Evolutionary conservation across 1,139 yeast genomes (phyloP).

Genomic region (Candida smagusa): DNA sequence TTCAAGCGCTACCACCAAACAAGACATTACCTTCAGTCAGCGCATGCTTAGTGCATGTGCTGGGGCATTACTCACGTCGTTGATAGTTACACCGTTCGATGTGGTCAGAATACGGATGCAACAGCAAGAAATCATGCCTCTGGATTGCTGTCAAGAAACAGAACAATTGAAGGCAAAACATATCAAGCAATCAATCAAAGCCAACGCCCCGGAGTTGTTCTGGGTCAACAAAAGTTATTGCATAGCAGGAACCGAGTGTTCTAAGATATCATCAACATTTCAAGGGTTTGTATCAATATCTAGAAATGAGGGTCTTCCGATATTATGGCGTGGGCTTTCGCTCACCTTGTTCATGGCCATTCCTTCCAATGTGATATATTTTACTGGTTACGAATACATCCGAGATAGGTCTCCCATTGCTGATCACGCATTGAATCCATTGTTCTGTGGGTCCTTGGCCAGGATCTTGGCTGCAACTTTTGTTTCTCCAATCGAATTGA

Average conservation of each 20-base stretch:
- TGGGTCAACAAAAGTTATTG: constrained; percentile 44
- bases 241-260: constrained; percentile 27
- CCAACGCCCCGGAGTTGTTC: constrained; percentile 26
- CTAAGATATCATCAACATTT: constrained; percentile 53
- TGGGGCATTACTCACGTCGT: constrained; percentile 85
- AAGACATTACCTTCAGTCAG: constrained; percentile 47
- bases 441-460: constrained; percentile 84
- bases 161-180: constrained; percentile 3
- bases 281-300: constrained; percentile 70
- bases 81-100: constrained; percentile 89
- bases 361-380: constrained; percentile 91
- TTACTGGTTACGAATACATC: constrained; percentile 87
- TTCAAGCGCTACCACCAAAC: background rate
- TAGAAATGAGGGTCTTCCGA: constrained; percentile 65
- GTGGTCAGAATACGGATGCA: constrained; percentile 89
- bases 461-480: constrained; percentile 79
- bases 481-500: constrained; percentile 82
- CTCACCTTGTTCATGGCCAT: constrained; percentile 83
- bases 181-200: no score
- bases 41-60: constrained; percentile 87
- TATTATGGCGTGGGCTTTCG: constrained; percentile 89
- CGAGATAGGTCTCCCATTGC: constrained; percentile 69
- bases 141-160: constrained; percentile 28
- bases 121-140: constrained; percentile 70
- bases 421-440: constrained; percentile 58